Evolutionary conservation across 306 rosid species (phyloP).

Genomic region (Myrica gale): DNA sequence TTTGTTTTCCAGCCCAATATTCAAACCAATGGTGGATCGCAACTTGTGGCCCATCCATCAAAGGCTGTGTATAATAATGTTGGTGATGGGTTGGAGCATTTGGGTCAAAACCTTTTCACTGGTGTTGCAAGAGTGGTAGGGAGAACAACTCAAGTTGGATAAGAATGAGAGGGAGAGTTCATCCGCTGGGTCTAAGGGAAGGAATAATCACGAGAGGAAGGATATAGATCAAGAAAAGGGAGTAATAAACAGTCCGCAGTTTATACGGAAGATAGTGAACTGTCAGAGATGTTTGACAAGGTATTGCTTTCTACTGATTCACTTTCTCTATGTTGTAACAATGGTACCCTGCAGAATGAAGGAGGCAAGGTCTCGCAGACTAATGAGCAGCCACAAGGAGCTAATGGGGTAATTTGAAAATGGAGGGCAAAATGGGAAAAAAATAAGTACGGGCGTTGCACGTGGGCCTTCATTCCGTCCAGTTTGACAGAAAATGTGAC

Average conservation of each 20-base stretch:
- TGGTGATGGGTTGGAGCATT: not conserved
- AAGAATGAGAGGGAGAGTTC: conserved; percentile 7
- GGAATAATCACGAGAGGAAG: conserved; percentile 42
- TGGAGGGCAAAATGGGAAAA: too few relatives aligned
- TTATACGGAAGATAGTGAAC: conserved; percentile 33
- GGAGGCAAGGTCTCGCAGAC: not conserved
- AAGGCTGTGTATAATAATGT: not conserved
- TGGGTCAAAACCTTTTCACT: not conserved
- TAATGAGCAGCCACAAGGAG: not conserved
- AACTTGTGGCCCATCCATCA: not conserved
- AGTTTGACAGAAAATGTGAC: too few relatives aligned
- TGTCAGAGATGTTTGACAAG: conserved; percentile 38
- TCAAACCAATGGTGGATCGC: not conserved
- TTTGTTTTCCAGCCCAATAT: not conserved
- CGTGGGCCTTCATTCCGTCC: too few relatives aligned
- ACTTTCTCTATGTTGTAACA: conserved; percentile 2
- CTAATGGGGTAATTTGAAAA: too few relatives aligned
- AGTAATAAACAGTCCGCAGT: conserved; percentile 45
- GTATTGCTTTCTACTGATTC: conserved; percentile 33
- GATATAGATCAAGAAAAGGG: conserved; percentile 32
- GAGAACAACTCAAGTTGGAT: not conserved
- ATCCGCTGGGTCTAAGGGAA: conserved; percentile 7
- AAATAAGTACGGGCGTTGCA: too few relatives aligned
- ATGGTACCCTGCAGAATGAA: conserved; percentile 12
- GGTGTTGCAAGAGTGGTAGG: not conserved